A percentile compares a stretch with the other conserved stretches of the same genome.
These are phyloP conservation scores for Corchorus capsularis DNA, from an alignment of 345 rosid species.

Conservation along the genomic window DNA sequence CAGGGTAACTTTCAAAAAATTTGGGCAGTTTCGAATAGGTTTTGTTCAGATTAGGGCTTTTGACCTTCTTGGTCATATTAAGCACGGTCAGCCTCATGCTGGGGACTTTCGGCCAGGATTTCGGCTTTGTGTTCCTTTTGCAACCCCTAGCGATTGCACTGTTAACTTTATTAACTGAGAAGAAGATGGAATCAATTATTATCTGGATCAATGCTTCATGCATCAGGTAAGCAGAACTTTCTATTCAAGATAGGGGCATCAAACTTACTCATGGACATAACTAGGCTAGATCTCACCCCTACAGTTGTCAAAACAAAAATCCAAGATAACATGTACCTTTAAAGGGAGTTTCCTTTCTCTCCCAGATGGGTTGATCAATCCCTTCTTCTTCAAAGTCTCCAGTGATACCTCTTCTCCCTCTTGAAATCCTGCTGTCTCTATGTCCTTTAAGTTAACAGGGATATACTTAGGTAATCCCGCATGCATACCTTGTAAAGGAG, in stretches of 20 bases:
- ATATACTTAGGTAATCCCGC: constrained; percentile 78
- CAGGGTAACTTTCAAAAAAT: too few species aligned
- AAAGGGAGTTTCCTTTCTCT: constrained; percentile 91
- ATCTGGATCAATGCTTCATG: background rate
- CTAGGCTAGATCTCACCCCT: background rate
- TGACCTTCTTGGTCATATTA: too few species aligned
- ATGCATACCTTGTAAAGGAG: constrained; percentile 66
- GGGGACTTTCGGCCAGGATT: too few species aligned
- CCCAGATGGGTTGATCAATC: constrained; percentile 93
- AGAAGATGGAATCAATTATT: background rate
- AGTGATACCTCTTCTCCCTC: constrained; percentile 91
- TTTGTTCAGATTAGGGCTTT: too few species aligned
- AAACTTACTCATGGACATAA: background rate
- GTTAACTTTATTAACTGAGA: background rate
- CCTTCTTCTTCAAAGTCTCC: constrained; percentile 69
- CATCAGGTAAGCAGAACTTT: background rate
- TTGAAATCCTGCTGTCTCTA: constrained; percentile 74
- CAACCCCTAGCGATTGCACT: background rate
- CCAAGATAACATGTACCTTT: constrained; percentile 51
- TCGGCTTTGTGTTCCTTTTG: too few species aligned
- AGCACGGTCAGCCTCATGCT: too few species aligned
- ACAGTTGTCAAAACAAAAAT: background rate
- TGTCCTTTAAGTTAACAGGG: constrained; percentile 80
- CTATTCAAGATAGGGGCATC: too few species aligned
- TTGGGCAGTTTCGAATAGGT: too few species aligned